Conservation (phyloP, 805 yeast genomes). For the Millerago galiae region DNA sequence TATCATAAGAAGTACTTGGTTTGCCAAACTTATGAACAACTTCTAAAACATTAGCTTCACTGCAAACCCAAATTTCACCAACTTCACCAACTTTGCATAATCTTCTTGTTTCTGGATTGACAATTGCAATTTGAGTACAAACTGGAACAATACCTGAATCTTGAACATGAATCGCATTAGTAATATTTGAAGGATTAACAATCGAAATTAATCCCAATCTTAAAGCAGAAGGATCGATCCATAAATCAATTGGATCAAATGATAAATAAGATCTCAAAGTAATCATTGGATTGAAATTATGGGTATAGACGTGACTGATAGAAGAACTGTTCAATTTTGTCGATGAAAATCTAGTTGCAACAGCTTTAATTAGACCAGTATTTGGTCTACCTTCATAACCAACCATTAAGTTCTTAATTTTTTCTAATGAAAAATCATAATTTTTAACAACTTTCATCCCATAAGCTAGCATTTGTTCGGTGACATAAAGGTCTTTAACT, state of each 20-base stretch:
- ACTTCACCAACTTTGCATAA: constrained; percentile 84
- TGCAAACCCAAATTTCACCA: constrained; percentile 96
- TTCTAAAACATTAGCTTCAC: constrained; percentile 71
- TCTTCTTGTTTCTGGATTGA: constrained; percentile 82
- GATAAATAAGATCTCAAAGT: constrained; percentile 83
- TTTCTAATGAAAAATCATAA: constrained; percentile 45
- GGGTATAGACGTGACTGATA: constrained; percentile 71
- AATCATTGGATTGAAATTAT: constrained; percentile 74
- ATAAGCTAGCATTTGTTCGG: constrained; percentile 75
- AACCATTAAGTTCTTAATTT: constrained; percentile 77
- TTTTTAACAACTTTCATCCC: constrained; percentile 58
- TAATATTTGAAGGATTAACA: constrained; percentile 65
- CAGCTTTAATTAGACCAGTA: constrained; percentile 46
- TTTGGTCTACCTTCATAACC: constrained; percentile 74
- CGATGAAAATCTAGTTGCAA: constrained; percentile 55
- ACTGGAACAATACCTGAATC: constrained; percentile 97
- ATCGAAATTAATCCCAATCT: constrained; percentile 83
- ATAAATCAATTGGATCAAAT: constrained; percentile 80
- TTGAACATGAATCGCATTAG: constrained; percentile 69
- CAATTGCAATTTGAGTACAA: constrained; percentile 88
- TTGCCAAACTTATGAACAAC: constrained; percentile 45
- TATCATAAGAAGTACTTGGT: constrained; percentile 21
- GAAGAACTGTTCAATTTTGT: constrained; percentile 63
- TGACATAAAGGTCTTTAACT: constrained; percentile 80
- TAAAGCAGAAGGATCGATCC: constrained; percentile 80